phyloP scores from a whole-genome alignment of 768 basidiomycete genomes.

The Pisolithus microcarpus region DNA sequence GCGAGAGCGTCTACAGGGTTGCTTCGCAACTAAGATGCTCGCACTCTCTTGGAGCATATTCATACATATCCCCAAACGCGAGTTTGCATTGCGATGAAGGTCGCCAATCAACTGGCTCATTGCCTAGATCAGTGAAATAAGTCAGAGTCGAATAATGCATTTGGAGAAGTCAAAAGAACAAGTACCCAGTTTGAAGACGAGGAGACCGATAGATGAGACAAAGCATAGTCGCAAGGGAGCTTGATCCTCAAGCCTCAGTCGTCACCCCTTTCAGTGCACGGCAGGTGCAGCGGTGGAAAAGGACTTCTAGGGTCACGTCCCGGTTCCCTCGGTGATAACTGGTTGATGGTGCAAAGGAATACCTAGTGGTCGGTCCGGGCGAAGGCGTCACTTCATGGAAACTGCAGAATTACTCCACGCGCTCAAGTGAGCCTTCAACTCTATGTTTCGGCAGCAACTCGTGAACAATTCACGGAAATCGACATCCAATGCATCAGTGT shows the following conservation, averaged over 20 bases:
- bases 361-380: neutral
- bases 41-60: conserved; percentile 7
- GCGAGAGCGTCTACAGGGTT: too few species aligned
- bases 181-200: too few species aligned
- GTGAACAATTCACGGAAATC: conserved; percentile 3
- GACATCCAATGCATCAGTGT: conserved; percentile 1
- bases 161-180: too few species aligned
- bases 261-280: neutral
- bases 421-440: conserved; percentile 11
- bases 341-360: conserved; percentile 2
- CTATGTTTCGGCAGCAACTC: conserved; percentile 12
- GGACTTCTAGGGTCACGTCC: neutral
- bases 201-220: too few species aligned
- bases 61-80: conserved; percentile 12
- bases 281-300: conserved; percentile 6
- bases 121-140: neutral
- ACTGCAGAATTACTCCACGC: conserved; percentile 7
- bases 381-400: neutral
- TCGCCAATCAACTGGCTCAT: conserved; percentile 5
- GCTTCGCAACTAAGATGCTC: too few species aligned
- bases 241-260: neutral
- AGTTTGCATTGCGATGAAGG: neutral
- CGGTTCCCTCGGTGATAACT: neutral
- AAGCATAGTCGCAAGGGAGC: too few species aligned
- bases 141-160: too few species aligned